Evolutionary conservation across 169 alveolate species (phyloP).

Genomic region (Pseudocohnilembus persalinus): DNA sequence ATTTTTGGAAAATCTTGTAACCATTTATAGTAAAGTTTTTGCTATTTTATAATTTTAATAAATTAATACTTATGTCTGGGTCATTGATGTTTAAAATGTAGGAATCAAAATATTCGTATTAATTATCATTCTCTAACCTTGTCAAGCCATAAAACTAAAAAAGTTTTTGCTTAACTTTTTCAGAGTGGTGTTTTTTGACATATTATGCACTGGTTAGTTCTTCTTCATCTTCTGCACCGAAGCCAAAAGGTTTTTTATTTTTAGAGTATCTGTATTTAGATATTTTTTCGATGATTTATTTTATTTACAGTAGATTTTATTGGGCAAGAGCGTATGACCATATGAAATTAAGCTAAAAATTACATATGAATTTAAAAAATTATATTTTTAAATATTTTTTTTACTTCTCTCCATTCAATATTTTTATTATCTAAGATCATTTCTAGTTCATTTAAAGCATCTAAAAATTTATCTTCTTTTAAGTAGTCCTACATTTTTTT

Average conservation of each 20-base stretch:
- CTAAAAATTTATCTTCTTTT: background rate
- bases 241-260: background rate
- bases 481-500: constrained; percentile 6
- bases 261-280: background rate
- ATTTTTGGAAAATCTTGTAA: no score
- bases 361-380: background rate
- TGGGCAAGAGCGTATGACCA: constrained; percentile 6
- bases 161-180: constrained; percentile 5
- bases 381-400: background rate
- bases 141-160: constrained; percentile 15
- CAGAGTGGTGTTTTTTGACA: constrained; percentile 9
- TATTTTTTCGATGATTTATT: constrained; percentile 5
- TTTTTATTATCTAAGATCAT: background rate
- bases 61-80: background rate
- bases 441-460: constrained; percentile 1
- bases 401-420: constrained; percentile 20
- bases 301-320: background rate
- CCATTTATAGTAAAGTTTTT: no score
- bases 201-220: background rate
- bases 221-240: background rate
- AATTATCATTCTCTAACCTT: background rate
- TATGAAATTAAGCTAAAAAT: background rate
- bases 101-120: constrained; percentile 2
- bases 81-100: background rate
- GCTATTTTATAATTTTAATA: background rate